A percentile compares a stretch with the other conserved stretches of the same genome.
Evolutionary conservation across 2,329 filamentous ascomycete species (phyloP).

Genomic region (Fusarium pseudograminearum): DNA sequence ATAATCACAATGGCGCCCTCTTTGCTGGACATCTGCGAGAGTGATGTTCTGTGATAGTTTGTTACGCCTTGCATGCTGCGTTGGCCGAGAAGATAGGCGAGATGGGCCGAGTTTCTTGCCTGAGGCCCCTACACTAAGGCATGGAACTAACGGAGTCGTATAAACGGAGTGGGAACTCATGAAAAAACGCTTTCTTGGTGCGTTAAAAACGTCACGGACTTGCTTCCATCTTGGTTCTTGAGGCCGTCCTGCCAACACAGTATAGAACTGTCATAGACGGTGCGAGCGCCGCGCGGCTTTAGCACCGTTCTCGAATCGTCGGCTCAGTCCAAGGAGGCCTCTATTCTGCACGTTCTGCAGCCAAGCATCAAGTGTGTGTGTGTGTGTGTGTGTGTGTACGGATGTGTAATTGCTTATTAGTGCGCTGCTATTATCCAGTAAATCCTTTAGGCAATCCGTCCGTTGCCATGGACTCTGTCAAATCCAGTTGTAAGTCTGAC

Average conservation of each 20-base stretch:
- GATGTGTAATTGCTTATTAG: conserved; percentile 1
- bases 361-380: conserved; percentile 12
- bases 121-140: conserved; percentile 32
- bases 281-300: conserved; percentile 35
- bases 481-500: conserved; percentile 11
- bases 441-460: conserved; percentile 13
- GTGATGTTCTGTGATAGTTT: conserved; percentile 15
- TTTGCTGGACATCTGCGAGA: conserved; percentile 9
- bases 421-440: conserved; percentile 5
- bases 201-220: conserved; percentile 36
- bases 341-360: conserved; percentile 32
- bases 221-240: conserved; percentile 20
- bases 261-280: conserved; percentile 35
- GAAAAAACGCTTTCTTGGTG: conserved; percentile 23
- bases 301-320: conserved; percentile 21
- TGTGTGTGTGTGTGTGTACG: background rate
- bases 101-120: conserved; percentile 21
- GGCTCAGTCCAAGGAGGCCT: conserved; percentile 26
- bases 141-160: conserved; percentile 22
- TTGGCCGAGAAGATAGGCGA: conserved; percentile 12
- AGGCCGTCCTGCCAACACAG: conserved; percentile 35
- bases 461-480: conserved; percentile 4
- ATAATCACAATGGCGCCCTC: conserved; percentile 2
- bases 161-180: conserved; percentile 35
- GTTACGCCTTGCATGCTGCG: conserved; percentile 9